A percentile compares a stretch with the other conserved stretches of the same genome.
phyloP scores from a whole-genome alignment of 176 grass and related monocot genomes.

The Carex pumila region DNA sequence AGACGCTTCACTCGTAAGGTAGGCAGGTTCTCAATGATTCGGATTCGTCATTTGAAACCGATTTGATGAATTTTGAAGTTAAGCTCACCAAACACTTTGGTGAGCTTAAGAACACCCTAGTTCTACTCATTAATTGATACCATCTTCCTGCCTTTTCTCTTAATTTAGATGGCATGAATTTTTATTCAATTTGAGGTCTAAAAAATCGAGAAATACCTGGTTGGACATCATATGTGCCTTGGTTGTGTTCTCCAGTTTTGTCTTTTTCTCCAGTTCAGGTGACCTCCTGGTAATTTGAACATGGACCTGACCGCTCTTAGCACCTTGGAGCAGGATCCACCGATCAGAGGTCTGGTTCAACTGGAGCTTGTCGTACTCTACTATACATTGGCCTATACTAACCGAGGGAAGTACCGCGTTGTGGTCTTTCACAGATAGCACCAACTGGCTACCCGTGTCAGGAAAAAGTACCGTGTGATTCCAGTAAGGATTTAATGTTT shows the following conservation, averaged over 20 bases:
- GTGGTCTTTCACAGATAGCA: slow-evolving; percentile 76
- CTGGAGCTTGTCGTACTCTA: slow-evolving; percentile 66
- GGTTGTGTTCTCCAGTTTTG: slow-evolving; percentile 21
- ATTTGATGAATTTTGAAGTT: too few species aligned
- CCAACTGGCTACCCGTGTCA: slow-evolving; percentile 62
- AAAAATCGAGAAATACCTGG: slow-evolving; percentile 29
- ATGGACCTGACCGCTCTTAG: slow-evolving; percentile 65
- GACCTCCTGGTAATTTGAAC: slow-evolving; percentile 45
- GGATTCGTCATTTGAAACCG: too few species aligned
- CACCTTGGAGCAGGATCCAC: slow-evolving; percentile 86
- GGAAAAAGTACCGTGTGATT: slow-evolving; percentile 81
- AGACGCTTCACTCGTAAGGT: too few species aligned
- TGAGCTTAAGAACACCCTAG: too few species aligned
- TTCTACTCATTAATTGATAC: too few species aligned
- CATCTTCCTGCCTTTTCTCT: too few species aligned
- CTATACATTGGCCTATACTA: slow-evolving; percentile 70
- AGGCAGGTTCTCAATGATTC: too few species aligned
- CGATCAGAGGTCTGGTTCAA: slow-evolving; percentile 54
- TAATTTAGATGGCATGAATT: not conserved
- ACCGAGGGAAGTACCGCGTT: slow-evolving; percentile 68
- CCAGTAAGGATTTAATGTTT: slow-evolving; percentile 75
- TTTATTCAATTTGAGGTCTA: not conserved
- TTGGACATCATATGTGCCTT: slow-evolving; percentile 47
- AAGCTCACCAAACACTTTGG: too few species aligned
- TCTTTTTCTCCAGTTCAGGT: slow-evolving; percentile 33